Evolutionary conservation across 2,329 filamentous ascomycete genomes (phyloP).

Genomic region (Ophiocordyceps camponoti-leonardi): DNA sequence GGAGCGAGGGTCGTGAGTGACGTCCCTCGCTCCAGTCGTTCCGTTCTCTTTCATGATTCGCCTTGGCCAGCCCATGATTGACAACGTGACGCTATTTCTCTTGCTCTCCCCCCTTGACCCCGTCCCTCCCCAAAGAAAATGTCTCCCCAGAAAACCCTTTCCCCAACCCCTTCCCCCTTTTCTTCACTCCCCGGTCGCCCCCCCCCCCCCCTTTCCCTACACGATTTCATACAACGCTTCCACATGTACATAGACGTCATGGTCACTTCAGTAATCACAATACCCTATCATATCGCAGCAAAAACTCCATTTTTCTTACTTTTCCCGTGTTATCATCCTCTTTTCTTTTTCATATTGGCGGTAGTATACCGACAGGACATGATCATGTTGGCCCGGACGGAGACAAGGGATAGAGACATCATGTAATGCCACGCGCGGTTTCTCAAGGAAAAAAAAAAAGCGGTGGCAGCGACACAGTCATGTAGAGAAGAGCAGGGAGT

Average conservation of each 20-base stretch:
- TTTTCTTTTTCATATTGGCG: conserved; percentile 4
- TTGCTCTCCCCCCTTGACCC: background rate
- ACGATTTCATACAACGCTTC: conserved; percentile 19
- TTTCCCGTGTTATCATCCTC: conserved; percentile 4
- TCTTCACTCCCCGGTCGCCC: background rate
- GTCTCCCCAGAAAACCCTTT: background rate
- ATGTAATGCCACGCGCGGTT: conserved; percentile 20
- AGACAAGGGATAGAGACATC: conserved; percentile 22
- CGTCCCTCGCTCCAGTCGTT: background rate
- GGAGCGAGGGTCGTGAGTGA: background rate
- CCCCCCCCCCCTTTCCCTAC: conserved; percentile 7
- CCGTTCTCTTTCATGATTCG: background rate
- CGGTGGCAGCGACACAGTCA: conserved; percentile 20
- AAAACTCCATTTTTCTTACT: conserved; percentile 8
- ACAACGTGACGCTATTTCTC: background rate
- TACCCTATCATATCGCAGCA: conserved; percentile 13
- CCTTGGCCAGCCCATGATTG: background rate
- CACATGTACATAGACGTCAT: conserved; percentile 21
- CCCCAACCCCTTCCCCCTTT: background rate
- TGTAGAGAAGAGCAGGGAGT: conserved; percentile 23
- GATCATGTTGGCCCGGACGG: conserved; percentile 5
- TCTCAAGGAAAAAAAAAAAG: conserved; percentile 8
- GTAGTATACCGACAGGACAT: no score
- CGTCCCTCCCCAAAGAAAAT: background rate
- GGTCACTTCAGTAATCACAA: conserved; percentile 21